A percentile compares a stretch with the other conserved stretches of the same genome.
Evolutionary conservation across 495 filamentous ascomycete genomes (phyloP).

Genomic region (Talaromyces proteolyticus): DNA sequence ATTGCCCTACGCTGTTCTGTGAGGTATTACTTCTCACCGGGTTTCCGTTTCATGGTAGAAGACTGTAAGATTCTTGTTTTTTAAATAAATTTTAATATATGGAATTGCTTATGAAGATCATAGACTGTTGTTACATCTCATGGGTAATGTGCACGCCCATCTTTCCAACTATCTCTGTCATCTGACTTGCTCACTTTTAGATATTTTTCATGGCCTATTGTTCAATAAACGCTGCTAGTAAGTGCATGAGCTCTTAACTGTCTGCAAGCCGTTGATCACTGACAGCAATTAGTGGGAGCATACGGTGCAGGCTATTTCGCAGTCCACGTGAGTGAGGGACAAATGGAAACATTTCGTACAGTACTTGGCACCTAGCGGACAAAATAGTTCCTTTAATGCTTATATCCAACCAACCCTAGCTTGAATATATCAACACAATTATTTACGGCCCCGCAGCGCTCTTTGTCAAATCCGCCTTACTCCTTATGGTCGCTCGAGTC

Average conservation of each 20-base stretch:
- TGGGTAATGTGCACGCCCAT: conserved; percentile 20
- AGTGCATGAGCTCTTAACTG: too few relatives aligned
- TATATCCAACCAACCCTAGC: conserved; percentile 1
- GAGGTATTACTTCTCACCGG: conserved; percentile 27
- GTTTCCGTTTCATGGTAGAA: conserved; percentile 26
- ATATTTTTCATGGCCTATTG: conserved; percentile 34
- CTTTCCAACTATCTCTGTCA: background rate
- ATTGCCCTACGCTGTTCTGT: conserved; percentile 31
- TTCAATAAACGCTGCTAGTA: conserved; percentile 25
- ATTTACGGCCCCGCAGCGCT: conserved; percentile 45
- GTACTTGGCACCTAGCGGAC: too few relatives aligned
- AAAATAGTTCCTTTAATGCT: background rate
- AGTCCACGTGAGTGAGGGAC: conserved; percentile 11
- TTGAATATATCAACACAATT: conserved; percentile 28
- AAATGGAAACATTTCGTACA: conserved; percentile 24
- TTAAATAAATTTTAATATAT: background rate
- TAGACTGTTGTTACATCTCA: conserved; percentile 26
- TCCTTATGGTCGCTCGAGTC: conserved; percentile 40
- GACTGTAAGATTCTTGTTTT: conserved; percentile 28
- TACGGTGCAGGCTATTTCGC: conserved; percentile 33
- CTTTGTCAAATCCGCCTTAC: conserved; percentile 39
- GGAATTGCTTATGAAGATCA: conserved; percentile 10
- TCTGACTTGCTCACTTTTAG: conserved; percentile 8
- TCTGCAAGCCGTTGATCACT: background rate
- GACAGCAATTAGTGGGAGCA: conserved; percentile 19